Evolutionary conservation across 192 early-diverging fungal species (phyloP).

Genomic region (Rhizophlyctis rosea): DNA sequence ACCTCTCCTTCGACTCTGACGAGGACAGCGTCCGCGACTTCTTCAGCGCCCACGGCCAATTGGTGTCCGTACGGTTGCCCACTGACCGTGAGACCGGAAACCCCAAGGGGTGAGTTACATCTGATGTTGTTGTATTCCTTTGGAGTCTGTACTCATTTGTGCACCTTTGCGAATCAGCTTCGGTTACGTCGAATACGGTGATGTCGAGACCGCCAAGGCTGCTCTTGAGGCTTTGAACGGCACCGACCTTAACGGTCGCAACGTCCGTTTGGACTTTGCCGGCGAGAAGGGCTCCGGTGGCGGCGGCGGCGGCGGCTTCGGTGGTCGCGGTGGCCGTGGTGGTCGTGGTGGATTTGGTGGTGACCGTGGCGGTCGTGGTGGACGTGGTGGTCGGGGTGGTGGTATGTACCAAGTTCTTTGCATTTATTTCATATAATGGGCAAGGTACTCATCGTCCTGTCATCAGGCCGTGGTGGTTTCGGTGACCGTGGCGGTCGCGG

Average conservation of each 20-base stretch:
- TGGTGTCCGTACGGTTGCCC: constrained; percentile 63
- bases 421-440: no score
- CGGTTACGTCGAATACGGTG: constrained; percentile 48
- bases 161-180: constrained; percentile 28
- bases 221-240: constrained; percentile 76
- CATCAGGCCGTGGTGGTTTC: constrained; percentile 25
- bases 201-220: constrained; percentile 46
- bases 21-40: constrained; percentile 60
- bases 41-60: constrained; percentile 59
- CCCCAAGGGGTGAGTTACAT: constrained; percentile 60
- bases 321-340: constrained; percentile 47
- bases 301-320: constrained; percentile 37
- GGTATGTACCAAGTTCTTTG: constrained; percentile 10
- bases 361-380: constrained; percentile 48
- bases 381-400: constrained; percentile 47
- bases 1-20: constrained; percentile 64
- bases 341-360: constrained; percentile 44
- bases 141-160: neutral
- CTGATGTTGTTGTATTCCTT: constrained; percentile 7
- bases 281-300: constrained; percentile 27
- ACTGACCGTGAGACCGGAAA: constrained; percentile 72
- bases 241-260: constrained; percentile 72
- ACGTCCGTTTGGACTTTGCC: constrained; percentile 84
- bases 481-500: constrained; percentile 18
- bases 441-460: no score